Conservation (phyloP, 331 rosid genomes). For the Malus hybrid region DNA sequence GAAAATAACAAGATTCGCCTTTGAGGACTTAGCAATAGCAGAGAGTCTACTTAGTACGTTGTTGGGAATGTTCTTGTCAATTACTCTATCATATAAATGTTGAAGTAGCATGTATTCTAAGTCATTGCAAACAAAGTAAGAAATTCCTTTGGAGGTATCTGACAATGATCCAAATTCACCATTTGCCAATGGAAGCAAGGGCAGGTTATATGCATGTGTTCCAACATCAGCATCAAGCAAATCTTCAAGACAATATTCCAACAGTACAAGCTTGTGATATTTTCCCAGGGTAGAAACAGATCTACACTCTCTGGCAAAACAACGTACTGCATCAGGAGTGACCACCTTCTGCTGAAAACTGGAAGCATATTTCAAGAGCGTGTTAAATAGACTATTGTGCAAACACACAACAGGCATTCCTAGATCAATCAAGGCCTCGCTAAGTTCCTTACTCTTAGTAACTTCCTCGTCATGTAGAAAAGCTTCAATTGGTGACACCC, state of each 20-base stretch:
- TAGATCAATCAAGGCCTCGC: constrained; percentile 67
- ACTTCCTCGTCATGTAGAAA: constrained; percentile 81
- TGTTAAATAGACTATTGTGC: constrained; percentile 55
- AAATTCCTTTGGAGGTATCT: constrained; percentile 58
- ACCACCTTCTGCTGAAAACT: constrained; percentile 57
- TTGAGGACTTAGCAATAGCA: constrained; percentile 74
- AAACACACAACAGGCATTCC: constrained; percentile 87
- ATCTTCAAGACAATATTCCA: constrained; percentile 94
- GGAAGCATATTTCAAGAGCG: constrained; percentile 58
- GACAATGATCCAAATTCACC: constrained; percentile 68
- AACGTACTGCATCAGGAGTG: constrained; percentile 76
- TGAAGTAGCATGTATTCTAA: constrained; percentile 62
- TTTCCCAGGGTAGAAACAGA: constrained; percentile 34
- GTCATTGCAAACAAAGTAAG: constrained; percentile 78
- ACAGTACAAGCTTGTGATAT: constrained; percentile 63
- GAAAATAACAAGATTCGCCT: constrained; percentile 57
- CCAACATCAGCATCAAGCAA: constrained; percentile 87
- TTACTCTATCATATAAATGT: constrained; percentile 55
- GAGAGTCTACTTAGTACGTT: constrained; percentile 59
- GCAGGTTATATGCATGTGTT: constrained; percentile 55
- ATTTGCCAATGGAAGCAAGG: constrained; percentile 88
- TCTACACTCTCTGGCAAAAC: constrained; percentile 63
- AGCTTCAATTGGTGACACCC: constrained; percentile 83
- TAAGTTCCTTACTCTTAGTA: constrained; percentile 57
- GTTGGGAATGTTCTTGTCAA: constrained; percentile 61